Base-by-base conservation (phyloP, 768 basidiomycete genomes). In the Clathrus columnatus region DNA sequence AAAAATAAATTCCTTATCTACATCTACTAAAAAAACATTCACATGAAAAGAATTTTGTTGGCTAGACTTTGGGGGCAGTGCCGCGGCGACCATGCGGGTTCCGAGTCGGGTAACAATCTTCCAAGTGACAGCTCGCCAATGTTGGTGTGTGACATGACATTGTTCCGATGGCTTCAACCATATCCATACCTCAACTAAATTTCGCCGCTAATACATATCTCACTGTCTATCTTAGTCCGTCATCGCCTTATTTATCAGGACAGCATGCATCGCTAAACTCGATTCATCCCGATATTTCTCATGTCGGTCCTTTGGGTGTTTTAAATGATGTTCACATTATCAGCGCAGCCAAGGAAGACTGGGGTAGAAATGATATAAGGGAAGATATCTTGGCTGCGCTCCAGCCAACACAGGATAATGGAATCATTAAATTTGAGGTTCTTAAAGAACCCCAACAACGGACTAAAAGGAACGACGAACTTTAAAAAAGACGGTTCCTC, bases 291-390 rank as follows among this genome's bases (percentile, higher is more conserved):
- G 62, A 68, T 10, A 56, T 76, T 47, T 63, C 61, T 0, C 64
- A 74, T 51, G 64, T 75, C 1, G 74, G 76, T 5, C 68, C 67
- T 42, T 73, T 77, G 17, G 76, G 75, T 18, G 63, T 67, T 54
- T 59, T 78, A 56, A 54, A 64, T 16, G 74, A 77, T 57, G 74
- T 77, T 16, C 76, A 75, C 55, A 61, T 77, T n/a, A 64, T 76
- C 54, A 71, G 73, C 64, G 66, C 75, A 4, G 69, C 75, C 2
- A 73, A 72, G 51, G 60, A 57, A 1, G 63, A 69, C 30, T 76
- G 75, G 76, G 64, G 61, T n/a, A 57, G 58, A 3, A 4, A 47
- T 7, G 44, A 21, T 21, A 51, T 60, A 2, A 59, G 67, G 36
- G 65, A 61, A 2, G 69, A 70, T 23, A 64, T 75, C 21, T 44